These are phyloP conservation scores for Asterionellopsis glacialis DNA, from an alignment of 108 stramenopile genomes.

Conservation along the genomic window DNA sequence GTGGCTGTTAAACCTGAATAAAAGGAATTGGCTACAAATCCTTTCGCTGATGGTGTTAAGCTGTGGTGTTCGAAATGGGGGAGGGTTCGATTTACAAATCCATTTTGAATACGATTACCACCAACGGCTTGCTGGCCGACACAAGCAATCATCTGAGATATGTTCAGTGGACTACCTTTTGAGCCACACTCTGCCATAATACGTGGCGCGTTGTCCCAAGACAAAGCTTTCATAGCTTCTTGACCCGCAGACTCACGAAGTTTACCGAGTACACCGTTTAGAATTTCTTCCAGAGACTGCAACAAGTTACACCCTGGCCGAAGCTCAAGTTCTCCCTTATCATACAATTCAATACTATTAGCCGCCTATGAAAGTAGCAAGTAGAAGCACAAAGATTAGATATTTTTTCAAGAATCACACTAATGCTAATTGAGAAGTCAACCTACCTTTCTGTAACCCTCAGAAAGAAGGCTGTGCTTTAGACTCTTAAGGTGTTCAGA, in stretches of 20 bases:
- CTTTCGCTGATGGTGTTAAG: conserved; percentile 92
- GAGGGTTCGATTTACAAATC: conserved; percentile 94
- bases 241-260: conserved; percentile 94
- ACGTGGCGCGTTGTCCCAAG: conserved; percentile 84
- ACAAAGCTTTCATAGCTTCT: conserved; percentile 89
- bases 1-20: conserved; percentile 96
- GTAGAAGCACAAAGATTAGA: conserved; percentile 11
- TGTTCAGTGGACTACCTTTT: conserved; percentile 96
- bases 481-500: conserved; percentile 55
- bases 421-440: not conserved
- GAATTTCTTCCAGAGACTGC: conserved; percentile 94
- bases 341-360: conserved; percentile 78
- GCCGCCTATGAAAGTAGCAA: conserved; percentile 49
- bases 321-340: conserved; percentile 80
- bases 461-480: conserved; percentile 79
- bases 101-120: conserved; percentile 96
- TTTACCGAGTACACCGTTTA: conserved; percentile 92
- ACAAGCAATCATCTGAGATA: conserved; percentile 99
- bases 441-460: conserved; percentile 62
- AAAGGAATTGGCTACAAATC: conserved; percentile 97
- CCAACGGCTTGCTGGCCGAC: conserved; percentile 99
- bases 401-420: not conserved
- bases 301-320: conserved; percentile 94
- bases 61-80: conserved; percentile 87
- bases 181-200: conserved; percentile 99